These are phyloP conservation scores for Scedosporium boydii DNA, from an alignment of 2,329 filamentous ascomycete species.

Conservation along the genomic window DNA sequence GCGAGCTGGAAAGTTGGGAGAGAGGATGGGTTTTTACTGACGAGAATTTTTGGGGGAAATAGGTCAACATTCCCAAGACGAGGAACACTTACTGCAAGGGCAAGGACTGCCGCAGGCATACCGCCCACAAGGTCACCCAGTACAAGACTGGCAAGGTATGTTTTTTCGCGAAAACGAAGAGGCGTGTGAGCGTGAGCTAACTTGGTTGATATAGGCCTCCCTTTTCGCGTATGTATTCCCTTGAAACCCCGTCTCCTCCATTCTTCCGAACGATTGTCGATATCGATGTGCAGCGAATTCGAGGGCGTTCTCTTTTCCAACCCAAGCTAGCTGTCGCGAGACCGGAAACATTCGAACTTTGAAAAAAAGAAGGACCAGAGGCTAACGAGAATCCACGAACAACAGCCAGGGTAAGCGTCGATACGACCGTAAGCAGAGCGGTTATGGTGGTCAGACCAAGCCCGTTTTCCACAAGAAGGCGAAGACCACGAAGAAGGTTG, in stretches of 20 bases:
- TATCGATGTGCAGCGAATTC: no score
- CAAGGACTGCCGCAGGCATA: constrained; percentile 88
- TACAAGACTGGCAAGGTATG: constrained; percentile 91
- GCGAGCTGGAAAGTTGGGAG: not conserved
- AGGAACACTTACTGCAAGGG: constrained; percentile 96
- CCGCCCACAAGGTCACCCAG: constrained; percentile 87
- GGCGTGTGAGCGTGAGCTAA: not conserved
- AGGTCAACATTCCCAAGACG: constrained; percentile 98
- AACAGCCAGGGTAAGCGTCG: constrained; percentile 86
- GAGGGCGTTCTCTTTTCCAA: no score
- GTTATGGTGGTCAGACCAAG: constrained; percentile 99
- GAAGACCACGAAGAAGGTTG: constrained; percentile 99
- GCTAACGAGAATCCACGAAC: not conserved
- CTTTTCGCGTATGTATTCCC: constrained; percentile 55
- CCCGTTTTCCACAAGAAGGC: constrained; percentile 99
- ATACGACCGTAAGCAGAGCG: constrained; percentile 98
- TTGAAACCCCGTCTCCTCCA: not conserved
- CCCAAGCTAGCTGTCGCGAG: no score
- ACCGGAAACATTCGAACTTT: not conserved
- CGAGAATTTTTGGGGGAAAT: constrained; percentile 13
- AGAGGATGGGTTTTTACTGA: constrained; percentile 7
- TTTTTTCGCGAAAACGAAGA: not conserved
- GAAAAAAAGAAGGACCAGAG: not conserved
- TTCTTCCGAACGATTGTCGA: not conserved
- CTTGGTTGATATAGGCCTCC: constrained; percentile 56